Evolutionary conservation across 2,329 filamentous ascomycete species (phyloP), one percentile per base, ranked within the genome.

Genomic region (Calonectria ilicicola): DNA sequence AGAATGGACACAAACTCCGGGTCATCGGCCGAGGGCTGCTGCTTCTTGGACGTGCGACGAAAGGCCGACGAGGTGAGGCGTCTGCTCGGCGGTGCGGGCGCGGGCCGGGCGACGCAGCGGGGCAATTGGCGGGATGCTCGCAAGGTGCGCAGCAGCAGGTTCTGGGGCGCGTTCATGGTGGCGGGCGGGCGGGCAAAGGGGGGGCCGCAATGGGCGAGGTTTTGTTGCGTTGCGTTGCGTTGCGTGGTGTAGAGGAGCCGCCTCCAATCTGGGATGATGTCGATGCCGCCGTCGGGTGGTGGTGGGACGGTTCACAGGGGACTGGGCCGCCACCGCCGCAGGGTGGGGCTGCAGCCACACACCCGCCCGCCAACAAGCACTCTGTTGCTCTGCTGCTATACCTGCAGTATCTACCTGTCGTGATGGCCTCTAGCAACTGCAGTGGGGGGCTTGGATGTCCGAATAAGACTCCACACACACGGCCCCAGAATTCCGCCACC

Each of bases 1-100:
- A 98, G 90, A 76, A 98, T 92, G 9, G 95, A 98, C 72, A 91
- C 89, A 86, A 97, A 98, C 81, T 89, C 89, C 1, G 94, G 93
- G 81, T 95, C 91, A 80, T 98, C 95, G 78, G 89, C 93, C 38
- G 91, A 89, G 7, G 71, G 75, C 53, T 40, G 53, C 32, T 58
- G 38, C 32, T 78, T 79, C 56, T 73, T 72, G n/a, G 75, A 70
- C 49, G 74, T 75, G 72, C 72, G 77, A 49, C 74, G 77, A 26
- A 76, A 70, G 69, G 67, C 47, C 21, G 76, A 76, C 9, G 70
- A 72, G 56, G 74, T 76, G 42, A 79, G 78, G 44, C 69, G 70
- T 63, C 70, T 76, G 29, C 26, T 65, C 19, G 74, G 69, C 0
- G 75, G 71, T 19, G 67, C 32, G n/a, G 69, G 70, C 23, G 42